Evolutionary conservation across 768 basidiomycete species (phyloP), one percentile per base, ranked within the genome.

Genomic region (Boletellus sp.): DNA sequence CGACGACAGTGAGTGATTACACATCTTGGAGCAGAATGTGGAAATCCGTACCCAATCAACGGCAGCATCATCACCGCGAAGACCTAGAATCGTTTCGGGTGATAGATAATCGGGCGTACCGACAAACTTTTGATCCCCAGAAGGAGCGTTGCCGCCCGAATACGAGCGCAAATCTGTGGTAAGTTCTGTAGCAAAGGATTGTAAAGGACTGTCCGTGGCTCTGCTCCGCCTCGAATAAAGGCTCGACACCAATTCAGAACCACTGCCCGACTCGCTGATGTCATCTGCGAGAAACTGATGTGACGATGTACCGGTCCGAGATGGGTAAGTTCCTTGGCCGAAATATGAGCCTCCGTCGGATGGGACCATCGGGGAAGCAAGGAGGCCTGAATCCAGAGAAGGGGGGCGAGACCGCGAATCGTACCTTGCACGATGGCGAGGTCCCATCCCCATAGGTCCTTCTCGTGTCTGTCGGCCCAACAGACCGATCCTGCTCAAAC

Each of bases 101-200:
- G 94, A 94, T 37, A 98, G 79, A 67, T 99, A 99, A 67, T 99
- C 95, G 4, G 95, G 95, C 4, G 95, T 99, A 19, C 95, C 95
- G 22, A 95, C 95, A 61, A 98, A 94, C 70, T 92, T 92, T 70
- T 93, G 90, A 52, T 93, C 90, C 16, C 85, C 84, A 16, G 85
- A 84, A 17, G 89, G 86, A 2, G 89, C 87, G 7, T 79, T 75
- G 22, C 76, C 72, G 4, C 67, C 68, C 2, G 68, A 67, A 70
- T 93, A 85, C 26, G 89, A 90, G 23, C 89, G 80, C 33, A 92
- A 72, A 64, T 91, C 88, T 13, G 81, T 91, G 5, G 89, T 87
- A 50, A 92, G 72, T 64, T 92, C 91, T 16, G 83, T 85, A 11
- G 89, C 90, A 63, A 94, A 93, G 5, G 89, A 91, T 65, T 91